These are phyloP conservation scores for Sarocladiaceae sp. DNA, from an alignment of 2,329 filamentous ascomycete species.

Conservation along the genomic window DNA sequence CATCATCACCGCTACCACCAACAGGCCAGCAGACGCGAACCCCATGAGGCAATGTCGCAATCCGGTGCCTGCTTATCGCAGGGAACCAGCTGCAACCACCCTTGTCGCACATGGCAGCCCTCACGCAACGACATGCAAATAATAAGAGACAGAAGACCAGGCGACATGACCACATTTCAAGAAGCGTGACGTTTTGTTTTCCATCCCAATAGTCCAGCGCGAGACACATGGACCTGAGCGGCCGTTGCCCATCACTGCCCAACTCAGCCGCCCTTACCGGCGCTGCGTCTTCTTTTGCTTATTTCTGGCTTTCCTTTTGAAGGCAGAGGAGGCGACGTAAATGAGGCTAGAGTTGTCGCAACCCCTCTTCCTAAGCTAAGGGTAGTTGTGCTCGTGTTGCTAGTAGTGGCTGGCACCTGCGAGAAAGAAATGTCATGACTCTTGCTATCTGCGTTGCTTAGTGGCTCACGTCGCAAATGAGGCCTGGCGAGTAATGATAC, in stretches of 20 bases:
- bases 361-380: too few species aligned
- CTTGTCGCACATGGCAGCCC: slow-evolving; percentile 5
- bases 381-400: too few species aligned
- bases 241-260: slow-evolving; percentile 1
- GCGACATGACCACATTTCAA: neutral
- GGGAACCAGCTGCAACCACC: too few species aligned
- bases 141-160: too few species aligned
- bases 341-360: too few species aligned
- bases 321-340: neutral
- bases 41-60: neutral
- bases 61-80: neutral
- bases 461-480: too few species aligned
- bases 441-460: too few species aligned
- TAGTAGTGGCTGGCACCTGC: too few species aligned
- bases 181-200: neutral
- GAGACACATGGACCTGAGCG: too few species aligned
- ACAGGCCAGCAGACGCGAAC: neutral
- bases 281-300: neutral
- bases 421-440: too few species aligned
- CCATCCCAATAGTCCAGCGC: too few species aligned
- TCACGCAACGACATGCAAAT: neutral
- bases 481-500: too few species aligned
- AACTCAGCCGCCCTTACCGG: neutral
- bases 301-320: neutral
- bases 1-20: neutral